These are phyloP conservation scores for Cryphonectria nitschkei DNA, from an alignment of 2,329 filamentous ascomycete species.

Conservation along the genomic window DNA sequence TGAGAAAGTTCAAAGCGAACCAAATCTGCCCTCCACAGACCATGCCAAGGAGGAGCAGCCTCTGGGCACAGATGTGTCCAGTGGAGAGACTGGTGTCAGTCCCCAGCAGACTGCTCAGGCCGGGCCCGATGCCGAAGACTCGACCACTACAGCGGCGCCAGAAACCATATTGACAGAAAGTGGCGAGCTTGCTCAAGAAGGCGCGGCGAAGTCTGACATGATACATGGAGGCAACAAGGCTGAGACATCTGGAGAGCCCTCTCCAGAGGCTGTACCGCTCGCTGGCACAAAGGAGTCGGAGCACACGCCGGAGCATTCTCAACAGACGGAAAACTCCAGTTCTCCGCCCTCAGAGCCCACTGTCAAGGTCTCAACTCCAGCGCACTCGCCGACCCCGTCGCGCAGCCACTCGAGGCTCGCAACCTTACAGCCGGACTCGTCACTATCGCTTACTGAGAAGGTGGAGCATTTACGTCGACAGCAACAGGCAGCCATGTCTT, in stretches of 20 bases:
- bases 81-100: neutral
- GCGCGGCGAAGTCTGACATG: neutral
- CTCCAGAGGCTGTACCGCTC: neutral
- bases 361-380: constrained; percentile 19
- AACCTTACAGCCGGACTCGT: constrained; percentile 23
- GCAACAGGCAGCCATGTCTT: constrained; percentile 42
- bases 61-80: constrained; percentile 17
- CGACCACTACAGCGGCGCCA: neutral
- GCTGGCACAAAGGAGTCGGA: constrained; percentile 4
- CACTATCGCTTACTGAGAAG: constrained; percentile 47
- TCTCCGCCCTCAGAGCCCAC: neutral
- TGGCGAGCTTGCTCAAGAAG: constrained; percentile 10
- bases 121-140: constrained; percentile 7
- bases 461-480: constrained; percentile 57
- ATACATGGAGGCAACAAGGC: neutral
- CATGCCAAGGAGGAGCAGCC: constrained; percentile 28
- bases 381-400: constrained; percentile 22
- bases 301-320: neutral
- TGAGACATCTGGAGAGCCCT: neutral
- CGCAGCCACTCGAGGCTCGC: constrained; percentile 26
- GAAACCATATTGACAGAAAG: constrained; percentile 5
- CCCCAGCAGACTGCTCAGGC: neutral
- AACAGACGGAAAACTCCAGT: neutral
- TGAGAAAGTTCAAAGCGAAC: constrained; percentile 26
- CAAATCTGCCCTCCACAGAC: constrained; percentile 24